Conservation (phyloP, 495 filamentous ascomycete species). For the Penicillium bialowiezense region DNA sequence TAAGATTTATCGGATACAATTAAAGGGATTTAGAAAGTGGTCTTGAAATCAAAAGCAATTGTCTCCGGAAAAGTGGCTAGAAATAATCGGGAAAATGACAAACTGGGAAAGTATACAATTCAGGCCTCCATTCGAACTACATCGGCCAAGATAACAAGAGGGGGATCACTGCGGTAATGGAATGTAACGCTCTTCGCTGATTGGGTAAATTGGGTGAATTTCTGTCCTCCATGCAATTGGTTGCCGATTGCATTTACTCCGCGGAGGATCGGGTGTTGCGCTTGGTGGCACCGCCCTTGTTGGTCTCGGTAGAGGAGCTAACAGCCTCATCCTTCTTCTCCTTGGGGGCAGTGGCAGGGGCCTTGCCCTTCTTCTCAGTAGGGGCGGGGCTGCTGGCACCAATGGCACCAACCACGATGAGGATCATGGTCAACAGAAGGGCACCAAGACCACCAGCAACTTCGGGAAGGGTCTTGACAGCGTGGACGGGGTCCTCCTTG, state of each 20-base stretch:
- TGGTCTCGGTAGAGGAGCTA: slow-evolving; percentile 62
- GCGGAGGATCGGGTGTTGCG: slow-evolving; percentile 57
- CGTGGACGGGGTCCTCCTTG: slow-evolving; percentile 84
- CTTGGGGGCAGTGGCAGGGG: slow-evolving; percentile 67
- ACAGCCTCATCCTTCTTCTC: slow-evolving; percentile 74
- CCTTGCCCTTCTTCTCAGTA: slow-evolving; percentile 67
- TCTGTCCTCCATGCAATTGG: slow-evolving; percentile 1
- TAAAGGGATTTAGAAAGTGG: neutral
- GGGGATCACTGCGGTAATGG: slow-evolving; percentile 7
- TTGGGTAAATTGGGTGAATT: neutral
- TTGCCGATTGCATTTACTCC: slow-evolving; percentile 31
- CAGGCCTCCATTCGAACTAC: slow-evolving; percentile 5
- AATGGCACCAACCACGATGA: slow-evolving; percentile 61
- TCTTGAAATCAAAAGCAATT: neutral
- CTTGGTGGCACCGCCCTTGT: slow-evolving; percentile 65
- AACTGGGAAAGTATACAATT: slow-evolving; percentile 5
- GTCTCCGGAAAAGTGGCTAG: slow-evolving; percentile 1
- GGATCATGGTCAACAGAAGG: slow-evolving; percentile 63
- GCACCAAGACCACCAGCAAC: slow-evolving; percentile 76
- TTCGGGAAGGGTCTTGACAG: slow-evolving; percentile 88
- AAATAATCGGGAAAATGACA: neutral
- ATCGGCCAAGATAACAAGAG: slow-evolving; percentile 3
- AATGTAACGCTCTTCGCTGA: slow-evolving; percentile 8
- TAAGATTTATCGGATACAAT: too few species aligned
- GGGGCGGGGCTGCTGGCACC: slow-evolving; percentile 51